phyloP scores from a whole-genome alignment of 2,329 filamentous ascomycete genomes.

The Paecilomyces variotii region DNA sequence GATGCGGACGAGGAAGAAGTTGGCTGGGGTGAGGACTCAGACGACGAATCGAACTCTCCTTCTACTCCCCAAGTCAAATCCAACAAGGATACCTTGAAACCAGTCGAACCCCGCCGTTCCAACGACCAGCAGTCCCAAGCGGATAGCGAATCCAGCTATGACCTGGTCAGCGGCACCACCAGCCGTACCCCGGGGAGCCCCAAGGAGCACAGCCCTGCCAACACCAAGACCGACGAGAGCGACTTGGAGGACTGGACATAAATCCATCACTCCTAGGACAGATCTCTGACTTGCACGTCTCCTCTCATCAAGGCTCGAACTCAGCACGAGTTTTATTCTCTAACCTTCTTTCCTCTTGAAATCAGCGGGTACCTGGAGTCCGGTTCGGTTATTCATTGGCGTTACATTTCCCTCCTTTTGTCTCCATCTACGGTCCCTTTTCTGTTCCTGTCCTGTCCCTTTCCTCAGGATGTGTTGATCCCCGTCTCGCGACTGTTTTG shows the following conservation, averaged over 20 bases:
- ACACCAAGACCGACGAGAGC: slow-evolving; percentile 47
- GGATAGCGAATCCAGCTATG: slow-evolving; percentile 93
- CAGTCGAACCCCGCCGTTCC: slow-evolving; percentile 59
- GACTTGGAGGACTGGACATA: slow-evolving; percentile 75
- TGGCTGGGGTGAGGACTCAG: slow-evolving; percentile 64
- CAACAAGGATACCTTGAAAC: slow-evolving; percentile 47
- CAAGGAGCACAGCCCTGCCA: slow-evolving; percentile 39
- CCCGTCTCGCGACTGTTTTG: neutral
- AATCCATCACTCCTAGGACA: slow-evolving; percentile 6
- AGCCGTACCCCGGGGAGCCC: slow-evolving; percentile 68
- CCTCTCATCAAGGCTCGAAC: neutral
- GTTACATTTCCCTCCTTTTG: neutral
- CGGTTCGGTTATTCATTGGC: neutral
- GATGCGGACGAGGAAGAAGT: slow-evolving; percentile 64
- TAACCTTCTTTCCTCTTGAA: neutral
- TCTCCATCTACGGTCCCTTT: neutral
- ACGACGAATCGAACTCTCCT: slow-evolving; percentile 41
- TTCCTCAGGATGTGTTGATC: neutral
- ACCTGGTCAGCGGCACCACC: slow-evolving; percentile 74
- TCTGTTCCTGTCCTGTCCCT: neutral
- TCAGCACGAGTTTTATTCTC: neutral
- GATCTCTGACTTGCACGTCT: neutral
- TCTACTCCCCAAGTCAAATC: slow-evolving; percentile 24
- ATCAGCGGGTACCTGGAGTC: neutral
- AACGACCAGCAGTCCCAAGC: slow-evolving; percentile 85